Evolutionary conservation across 352 stramenopile genomes (phyloP).

Genomic region (Pythium insidiosum): DNA sequence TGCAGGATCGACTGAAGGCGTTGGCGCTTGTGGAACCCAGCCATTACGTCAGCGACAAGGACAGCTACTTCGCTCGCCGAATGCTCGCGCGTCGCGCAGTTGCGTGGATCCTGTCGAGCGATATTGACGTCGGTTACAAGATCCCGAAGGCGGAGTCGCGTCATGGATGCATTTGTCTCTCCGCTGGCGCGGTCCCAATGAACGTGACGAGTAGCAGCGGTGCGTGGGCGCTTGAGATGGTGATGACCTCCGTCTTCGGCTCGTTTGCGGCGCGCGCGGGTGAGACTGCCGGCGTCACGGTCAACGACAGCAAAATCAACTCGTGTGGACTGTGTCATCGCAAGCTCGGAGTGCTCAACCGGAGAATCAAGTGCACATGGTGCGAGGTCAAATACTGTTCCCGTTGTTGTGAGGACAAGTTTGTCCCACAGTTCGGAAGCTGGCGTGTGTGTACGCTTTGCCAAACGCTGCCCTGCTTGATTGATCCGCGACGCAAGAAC

Average conservation of each 20-base stretch:
- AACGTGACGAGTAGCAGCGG: constrained; percentile 64
- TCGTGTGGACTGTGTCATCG: constrained; percentile 77
- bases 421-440: constrained; percentile 63
- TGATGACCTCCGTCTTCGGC: constrained; percentile 80
- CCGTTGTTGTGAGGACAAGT: constrained; percentile 81
- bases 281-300: constrained; percentile 57
- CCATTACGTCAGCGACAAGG: constrained; percentile 65
- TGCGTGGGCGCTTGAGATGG: constrained; percentile 72
- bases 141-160: constrained; percentile 60
- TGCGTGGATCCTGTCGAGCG: constrained; percentile 65
- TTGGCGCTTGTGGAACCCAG: constrained; percentile 75
- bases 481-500: constrained; percentile 73
- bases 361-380: constrained; percentile 72
- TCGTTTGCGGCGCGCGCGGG: constrained; percentile 66
- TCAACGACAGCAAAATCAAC: constrained; percentile 68
- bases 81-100: constrained; percentile 62
- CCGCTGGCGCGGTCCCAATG: constrained; percentile 55
- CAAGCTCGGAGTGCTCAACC: constrained; percentile 72
- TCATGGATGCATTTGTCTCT: constrained; percentile 77
- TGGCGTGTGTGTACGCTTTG: constrained; percentile 79
- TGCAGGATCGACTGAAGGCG: constrained; percentile 77
- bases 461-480: constrained; percentile 70
- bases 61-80: constrained; percentile 69
- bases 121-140: constrained; percentile 68
- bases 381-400: constrained; percentile 85